Percentiles rank a stretch among this genome's conserved stretches.
These are phyloP conservation scores for Cyclotella choctawhatcheeana DNA, from an alignment of 108 stramenopile species.

Conservation along the genomic window DNA sequence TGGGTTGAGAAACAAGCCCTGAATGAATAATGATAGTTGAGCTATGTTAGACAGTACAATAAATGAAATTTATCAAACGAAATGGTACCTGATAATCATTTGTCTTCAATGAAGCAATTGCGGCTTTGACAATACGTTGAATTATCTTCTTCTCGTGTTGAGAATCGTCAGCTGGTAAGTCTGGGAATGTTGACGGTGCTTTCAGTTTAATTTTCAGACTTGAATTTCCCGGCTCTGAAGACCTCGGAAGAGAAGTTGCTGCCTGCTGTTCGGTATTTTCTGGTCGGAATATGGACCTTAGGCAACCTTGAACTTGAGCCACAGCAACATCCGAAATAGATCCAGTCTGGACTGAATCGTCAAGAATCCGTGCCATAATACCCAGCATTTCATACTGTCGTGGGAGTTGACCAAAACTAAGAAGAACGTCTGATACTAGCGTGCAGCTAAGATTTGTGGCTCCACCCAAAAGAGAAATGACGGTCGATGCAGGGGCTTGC, in stretches of 20 bases:
- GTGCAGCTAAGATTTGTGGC: constrained; percentile 74
- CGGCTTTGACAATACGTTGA: constrained; percentile 72
- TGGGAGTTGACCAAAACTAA: constrained; percentile 78
- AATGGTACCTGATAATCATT: constrained; percentile 62
- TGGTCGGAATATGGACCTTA: constrained; percentile 65
- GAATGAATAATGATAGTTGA: constrained; percentile 11
- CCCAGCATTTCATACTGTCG: constrained; percentile 69
- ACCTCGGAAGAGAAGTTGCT: constrained; percentile 12
- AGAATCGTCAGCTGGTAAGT: constrained; percentile 40
- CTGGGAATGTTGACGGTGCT: constrained; percentile 31
- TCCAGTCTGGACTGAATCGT: constrained; percentile 73
- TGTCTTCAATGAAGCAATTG: constrained; percentile 72
- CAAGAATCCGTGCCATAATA: constrained; percentile 71
- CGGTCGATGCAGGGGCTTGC: constrained; percentile 17
- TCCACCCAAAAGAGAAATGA: constrained; percentile 53
- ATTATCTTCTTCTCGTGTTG: constrained; percentile 68
- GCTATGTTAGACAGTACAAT: background rate
- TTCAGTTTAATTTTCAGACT: constrained; percentile 39
- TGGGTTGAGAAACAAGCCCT: constrained; percentile 82
- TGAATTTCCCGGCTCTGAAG: constrained; percentile 1
- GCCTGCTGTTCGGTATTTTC: constrained; percentile 38
- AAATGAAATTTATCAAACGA: background rate
- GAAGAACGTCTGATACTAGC: constrained; percentile 76
- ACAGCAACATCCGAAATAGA: constrained; percentile 67
- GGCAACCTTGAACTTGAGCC: constrained; percentile 65